Conservation (phyloP, 768 basidiomycete species). For the Tubosaeta sp. region DNA sequence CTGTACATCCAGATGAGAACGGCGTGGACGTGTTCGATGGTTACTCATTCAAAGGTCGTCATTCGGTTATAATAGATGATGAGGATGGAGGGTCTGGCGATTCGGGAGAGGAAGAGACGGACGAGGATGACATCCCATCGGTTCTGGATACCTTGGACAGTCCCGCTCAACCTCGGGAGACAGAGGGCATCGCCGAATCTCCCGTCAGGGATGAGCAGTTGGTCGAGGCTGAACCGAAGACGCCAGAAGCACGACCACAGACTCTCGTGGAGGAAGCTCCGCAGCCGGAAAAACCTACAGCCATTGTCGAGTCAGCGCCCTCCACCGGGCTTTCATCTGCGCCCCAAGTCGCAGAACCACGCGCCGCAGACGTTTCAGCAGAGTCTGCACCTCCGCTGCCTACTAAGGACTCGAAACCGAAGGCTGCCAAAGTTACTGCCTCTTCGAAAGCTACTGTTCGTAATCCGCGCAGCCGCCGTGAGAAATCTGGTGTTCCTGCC, state of each 20-base stretch:
- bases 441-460: conserved; percentile 20
- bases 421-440: conserved; percentile 15
- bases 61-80: conserved; percentile 74
- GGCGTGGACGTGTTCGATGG: conserved; percentile 82
- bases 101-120: conserved; percentile 31
- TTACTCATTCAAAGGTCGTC: conserved; percentile 87
- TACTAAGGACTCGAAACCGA: conserved; percentile 32
- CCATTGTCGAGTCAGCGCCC: conserved; percentile 14
- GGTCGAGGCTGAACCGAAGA: conserved; percentile 63
- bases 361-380: neutral
- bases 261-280: conserved; percentile 28
- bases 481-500: conserved; percentile 80
- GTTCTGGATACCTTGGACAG: conserved; percentile 20
- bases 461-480: conserved; percentile 48
- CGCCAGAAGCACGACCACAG: conserved; percentile 62
- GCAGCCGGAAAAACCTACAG: conserved; percentile 11
- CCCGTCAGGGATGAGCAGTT: conserved; percentile 29
- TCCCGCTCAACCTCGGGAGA: conserved; percentile 25
- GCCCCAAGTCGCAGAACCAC: conserved; percentile 12
- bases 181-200: conserved; percentile 34
- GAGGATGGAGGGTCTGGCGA: conserved; percentile 41
- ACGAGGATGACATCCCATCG: conserved; percentile 36
- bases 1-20: conserved; percentile 48
- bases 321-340: conserved; percentile 14
- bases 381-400: conserved; percentile 26